phyloP scores from a whole-genome alignment of 108 stramenopile genomes.

The Fragilaria radians region DNA sequence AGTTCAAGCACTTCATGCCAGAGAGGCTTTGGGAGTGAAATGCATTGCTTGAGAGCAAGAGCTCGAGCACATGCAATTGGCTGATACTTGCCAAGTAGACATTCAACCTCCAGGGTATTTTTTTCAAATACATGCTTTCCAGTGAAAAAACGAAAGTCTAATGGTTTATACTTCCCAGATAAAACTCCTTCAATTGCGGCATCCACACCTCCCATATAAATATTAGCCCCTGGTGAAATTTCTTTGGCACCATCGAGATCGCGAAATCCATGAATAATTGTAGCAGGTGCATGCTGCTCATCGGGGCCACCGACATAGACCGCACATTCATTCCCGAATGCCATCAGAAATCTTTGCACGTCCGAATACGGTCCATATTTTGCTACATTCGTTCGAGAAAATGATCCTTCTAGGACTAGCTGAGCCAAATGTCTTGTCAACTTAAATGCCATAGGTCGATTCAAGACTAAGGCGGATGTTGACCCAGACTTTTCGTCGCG shows the following conservation, averaged over 20 bases:
- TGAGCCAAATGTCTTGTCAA: constrained; percentile 54
- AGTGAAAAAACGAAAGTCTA: constrained; percentile 83
- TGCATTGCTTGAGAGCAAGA: constrained; percentile 79
- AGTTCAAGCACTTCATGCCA: constrained; percentile 85
- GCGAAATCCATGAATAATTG: constrained; percentile 64
- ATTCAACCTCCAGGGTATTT: constrained; percentile 38
- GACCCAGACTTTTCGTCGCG: constrained; percentile 17
- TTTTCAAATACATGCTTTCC: constrained; percentile 47
- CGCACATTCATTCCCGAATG: constrained; percentile 61
- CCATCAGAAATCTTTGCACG: constrained; percentile 45
- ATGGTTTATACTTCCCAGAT: constrained; percentile 52
- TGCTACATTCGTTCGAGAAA: constrained; percentile 10
- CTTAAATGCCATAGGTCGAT: constrained; percentile 78
- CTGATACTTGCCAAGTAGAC: constrained; percentile 57
- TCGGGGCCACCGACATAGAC: constrained; percentile 77
- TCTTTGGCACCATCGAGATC: constrained; percentile 64
- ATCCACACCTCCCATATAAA: constrained; percentile 68
- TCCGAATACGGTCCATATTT: constrained; percentile 8
- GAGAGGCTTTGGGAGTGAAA: constrained; percentile 74
- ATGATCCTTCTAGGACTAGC: constrained; percentile 54
- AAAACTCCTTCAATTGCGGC: constrained; percentile 71
- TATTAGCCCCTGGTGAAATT: constrained; percentile 54
- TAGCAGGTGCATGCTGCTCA: constrained; percentile 57
- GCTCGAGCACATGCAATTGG: constrained; percentile 69
- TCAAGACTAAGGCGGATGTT: constrained; percentile 53